Base-by-base conservation (phyloP, 257 asterid genomes). In the Primulina tabacum region DNA sequence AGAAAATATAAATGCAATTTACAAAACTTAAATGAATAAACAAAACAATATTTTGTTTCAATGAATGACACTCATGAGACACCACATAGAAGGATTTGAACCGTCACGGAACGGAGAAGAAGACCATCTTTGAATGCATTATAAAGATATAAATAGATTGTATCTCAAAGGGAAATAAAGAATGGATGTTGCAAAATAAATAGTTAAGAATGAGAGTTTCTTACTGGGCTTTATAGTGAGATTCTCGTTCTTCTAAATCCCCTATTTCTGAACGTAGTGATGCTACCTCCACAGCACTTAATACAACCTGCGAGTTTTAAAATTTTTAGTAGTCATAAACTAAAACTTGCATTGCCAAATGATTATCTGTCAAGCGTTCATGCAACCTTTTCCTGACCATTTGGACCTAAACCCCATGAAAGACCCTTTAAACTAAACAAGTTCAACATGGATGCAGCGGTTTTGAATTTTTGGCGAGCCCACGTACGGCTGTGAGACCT, bases 221-320 rank as follows among this genome's bases (percentile, higher is more conserved):
- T 77, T 81, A 94, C 99, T 76, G 97, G 55, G 99, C 96, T 82
- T 89, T 94, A 76, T 77, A 82, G 83, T 90, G 95, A 34, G 96
- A 88, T 79, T 88, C 96, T 68, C 95, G 86, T 79, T 90, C 97
- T 80, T 94, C 97, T 71, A 89, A 73, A 75, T 79, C 81, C 66
- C 83, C 77, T 73, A 94, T 81, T 81, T 94, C 99, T 11, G 99
- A 94, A 66, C 96, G 96, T 56, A 94, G 96, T 77, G 99, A 90
- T 77, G 82, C 96, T 43, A 94, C 96, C 83, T 94, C 97, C 65
- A 76, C 91, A 64, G 89, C 90, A 85, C 85, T 86, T 67, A 94
- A 75, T 53, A 86, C 86, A 69, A 91, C 96, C 99, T 94, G 84
- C 65, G 65, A 71, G 53, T 8, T 24, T 14, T 21, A 69, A 70